A percentile compares a stretch with the other conserved stretches of the same genome.
Conservation (phyloP, 495 filamentous ascomycete genomes). For the Aspergillus incahuasiensis region DNA sequence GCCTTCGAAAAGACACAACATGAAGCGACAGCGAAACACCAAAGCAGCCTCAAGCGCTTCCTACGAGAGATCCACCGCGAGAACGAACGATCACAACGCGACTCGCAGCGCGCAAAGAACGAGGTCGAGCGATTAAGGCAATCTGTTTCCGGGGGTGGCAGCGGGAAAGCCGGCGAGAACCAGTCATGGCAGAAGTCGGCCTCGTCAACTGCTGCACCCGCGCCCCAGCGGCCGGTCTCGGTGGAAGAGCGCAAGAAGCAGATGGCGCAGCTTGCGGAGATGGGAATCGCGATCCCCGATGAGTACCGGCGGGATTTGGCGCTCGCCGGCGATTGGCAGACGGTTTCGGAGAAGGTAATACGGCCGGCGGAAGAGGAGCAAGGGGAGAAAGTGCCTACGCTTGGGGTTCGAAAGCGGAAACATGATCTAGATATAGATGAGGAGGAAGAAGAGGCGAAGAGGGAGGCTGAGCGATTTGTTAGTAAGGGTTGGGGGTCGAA, state of each 20-base stretch:
- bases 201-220: slow-evolving; percentile 18
- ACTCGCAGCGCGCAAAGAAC: slow-evolving; percentile 73
- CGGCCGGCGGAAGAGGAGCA: slow-evolving; percentile 39
- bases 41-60: slow-evolving; percentile 82
- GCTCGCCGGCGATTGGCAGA: slow-evolving; percentile 87
- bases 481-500: slow-evolving; percentile 72
- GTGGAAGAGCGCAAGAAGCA: slow-evolving; percentile 75
- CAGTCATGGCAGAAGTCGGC: slow-evolving; percentile 25
- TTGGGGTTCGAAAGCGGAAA: slow-evolving; percentile 68
- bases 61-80: slow-evolving; percentile 79
- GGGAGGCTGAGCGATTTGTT: slow-evolving; percentile 57
- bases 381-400: slow-evolving; percentile 18
- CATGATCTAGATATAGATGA: slow-evolving; percentile 45
- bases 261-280: slow-evolving; percentile 76
- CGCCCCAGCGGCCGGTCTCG: slow-evolving; percentile 36
- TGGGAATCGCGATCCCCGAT: slow-evolving; percentile 83
- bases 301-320: slow-evolving; percentile 76
- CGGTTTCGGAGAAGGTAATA: slow-evolving; percentile 54
- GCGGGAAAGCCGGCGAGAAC: slow-evolving; percentile 20
- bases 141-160: slow-evolving; percentile 51
- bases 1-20: slow-evolving; percentile 85
- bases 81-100: slow-evolving; percentile 71
- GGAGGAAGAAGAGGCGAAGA: slow-evolving; percentile 57
- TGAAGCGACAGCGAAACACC: slow-evolving; percentile 84
- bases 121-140: slow-evolving; percentile 87